Evolutionary conservation across 768 basidiomycete genomes (phyloP), one percentile per base, ranked within the genome.

Genomic region (Kwoniella europaea): DNA sequence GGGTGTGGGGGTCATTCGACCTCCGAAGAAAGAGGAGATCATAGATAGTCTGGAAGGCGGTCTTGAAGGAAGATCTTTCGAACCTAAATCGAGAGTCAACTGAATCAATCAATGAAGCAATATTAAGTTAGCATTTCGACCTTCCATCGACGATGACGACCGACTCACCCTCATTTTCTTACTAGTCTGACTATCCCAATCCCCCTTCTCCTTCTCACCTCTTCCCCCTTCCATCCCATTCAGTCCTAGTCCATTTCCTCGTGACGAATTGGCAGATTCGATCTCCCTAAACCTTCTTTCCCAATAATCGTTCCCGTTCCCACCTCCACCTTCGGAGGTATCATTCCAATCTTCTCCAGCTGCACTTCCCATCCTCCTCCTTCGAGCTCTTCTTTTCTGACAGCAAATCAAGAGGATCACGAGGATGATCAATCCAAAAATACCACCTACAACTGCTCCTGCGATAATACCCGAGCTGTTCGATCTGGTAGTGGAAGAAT

Each of bases 231-330:
- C 60, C 15, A 24, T 43, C 54, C n/a, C 46, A 20, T 52, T 35
- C 20, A 44, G n/a, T 16, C 55, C 27, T 42, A n/a, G 56, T 6
- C 13, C 43, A 53, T 63, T 46, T 13, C 57, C 62, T 55, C 57
- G 10, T 4, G 24, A 46, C 13, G 55, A 70, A 46, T 46, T 55
- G 12, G 67, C 69, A 43, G 58, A 67, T 58, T 77, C 76, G 2
- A 77, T 59, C 56, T 74, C 50, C 52, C 74, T 72, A 65, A 77
- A 77, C 29, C 71, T 67, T 55, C 63, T 73, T 55, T 74, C 76
- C 76, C 76, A 77, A 53, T 68, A 77, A 74, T 74, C 75, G 16
- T 71, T 59, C 15, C 68, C 44, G 16, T n/a, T 24, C 46, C 50
- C n/a, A 29, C 44, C 58, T 16, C 53, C 44, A 18, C 27, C 29